Conservation (phyloP, 345 rosid genomes). For the Litchi chinensis region DNA sequence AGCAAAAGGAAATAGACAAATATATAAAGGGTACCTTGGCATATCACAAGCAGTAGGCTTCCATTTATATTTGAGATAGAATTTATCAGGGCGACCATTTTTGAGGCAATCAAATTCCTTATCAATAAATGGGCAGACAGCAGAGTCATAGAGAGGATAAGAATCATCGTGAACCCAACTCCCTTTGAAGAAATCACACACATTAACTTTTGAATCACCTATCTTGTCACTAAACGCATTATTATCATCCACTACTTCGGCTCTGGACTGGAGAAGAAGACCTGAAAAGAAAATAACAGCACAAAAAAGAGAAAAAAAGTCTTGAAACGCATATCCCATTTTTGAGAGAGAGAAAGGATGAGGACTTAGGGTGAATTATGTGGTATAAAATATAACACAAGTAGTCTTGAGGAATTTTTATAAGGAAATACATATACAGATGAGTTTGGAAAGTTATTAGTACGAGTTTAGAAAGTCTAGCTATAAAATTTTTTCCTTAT, state of each 20-base stretch:
- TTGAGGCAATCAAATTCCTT: slow-evolving; percentile 52
- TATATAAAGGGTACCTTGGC: slow-evolving; percentile 37
- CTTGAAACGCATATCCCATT: neutral
- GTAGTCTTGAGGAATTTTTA: neutral
- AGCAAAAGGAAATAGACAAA: no score
- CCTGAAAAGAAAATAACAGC: slow-evolving; percentile 9
- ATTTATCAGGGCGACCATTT: slow-evolving; percentile 58
- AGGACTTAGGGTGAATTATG: slow-evolving; percentile 1
- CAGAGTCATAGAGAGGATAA: slow-evolving; percentile 40
- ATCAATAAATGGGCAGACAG: slow-evolving; percentile 54
- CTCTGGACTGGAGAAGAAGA: slow-evolving; percentile 3
- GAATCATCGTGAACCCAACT: slow-evolving; percentile 46
- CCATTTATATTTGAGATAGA: slow-evolving; percentile 55
- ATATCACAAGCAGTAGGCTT: slow-evolving; percentile 48
- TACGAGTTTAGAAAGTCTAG: neutral
- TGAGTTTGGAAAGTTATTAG: neutral
- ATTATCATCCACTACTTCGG: neutral
- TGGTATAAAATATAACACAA: neutral
- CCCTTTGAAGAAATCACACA: slow-evolving; percentile 44
- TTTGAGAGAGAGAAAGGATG: slow-evolving; percentile 3
- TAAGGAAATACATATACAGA: no score
- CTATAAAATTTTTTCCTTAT: no score
- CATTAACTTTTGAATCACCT: neutral
- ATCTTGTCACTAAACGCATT: neutral
- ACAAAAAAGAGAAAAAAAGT: neutral